These are phyloP conservation scores for Lepidium sativum DNA, from an alignment of 345 rosid genomes.

Conservation along the genomic window DNA sequence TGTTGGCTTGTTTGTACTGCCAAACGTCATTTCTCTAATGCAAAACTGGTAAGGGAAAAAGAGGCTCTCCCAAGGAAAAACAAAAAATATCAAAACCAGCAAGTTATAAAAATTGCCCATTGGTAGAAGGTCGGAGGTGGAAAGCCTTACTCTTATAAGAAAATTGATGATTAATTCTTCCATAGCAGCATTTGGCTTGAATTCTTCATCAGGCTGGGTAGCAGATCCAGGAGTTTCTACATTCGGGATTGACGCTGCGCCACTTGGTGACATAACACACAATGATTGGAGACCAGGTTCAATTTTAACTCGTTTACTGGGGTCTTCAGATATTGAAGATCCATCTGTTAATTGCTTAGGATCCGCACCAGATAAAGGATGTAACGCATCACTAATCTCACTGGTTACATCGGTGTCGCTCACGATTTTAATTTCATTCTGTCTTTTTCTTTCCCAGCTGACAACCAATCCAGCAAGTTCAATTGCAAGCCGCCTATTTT, in stretches of 20 bases:
- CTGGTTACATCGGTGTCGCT: slow-evolving; percentile 46
- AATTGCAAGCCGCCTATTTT: slow-evolving; percentile 92
- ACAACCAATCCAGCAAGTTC: slow-evolving; percentile 99
- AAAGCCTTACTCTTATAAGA: slow-evolving; percentile 75
- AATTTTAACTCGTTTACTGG: slow-evolving; percentile 67
- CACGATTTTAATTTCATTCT: slow-evolving; percentile 60
- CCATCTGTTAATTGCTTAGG: slow-evolving; percentile 61
- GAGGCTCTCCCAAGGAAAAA: not conserved
- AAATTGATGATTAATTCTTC: slow-evolving; percentile 98
- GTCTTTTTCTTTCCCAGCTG: slow-evolving; percentile 94
- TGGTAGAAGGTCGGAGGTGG: slow-evolving; percentile 1
- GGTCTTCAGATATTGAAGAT: slow-evolving; percentile 65
- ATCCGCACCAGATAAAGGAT: slow-evolving; percentile 42
- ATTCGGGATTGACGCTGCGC: slow-evolving; percentile 68
- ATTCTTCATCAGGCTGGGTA: slow-evolving; percentile 97
- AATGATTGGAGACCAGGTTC: slow-evolving; percentile 91
- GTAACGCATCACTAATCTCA: slow-evolving; percentile 49
- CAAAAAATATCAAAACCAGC: not conserved
- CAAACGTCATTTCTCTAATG: not conserved
- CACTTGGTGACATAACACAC: slow-evolving; percentile 89
- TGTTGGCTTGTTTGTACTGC: not conserved
- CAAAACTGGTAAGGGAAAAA: not conserved
- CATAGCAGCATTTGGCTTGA: slow-evolving; percentile 99
- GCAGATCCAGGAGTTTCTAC: slow-evolving; percentile 88
- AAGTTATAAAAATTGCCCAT: not conserved